Base-by-base conservation (phyloP, 805 yeast genomes). In the Torulaspora delbrueckii region DNA sequence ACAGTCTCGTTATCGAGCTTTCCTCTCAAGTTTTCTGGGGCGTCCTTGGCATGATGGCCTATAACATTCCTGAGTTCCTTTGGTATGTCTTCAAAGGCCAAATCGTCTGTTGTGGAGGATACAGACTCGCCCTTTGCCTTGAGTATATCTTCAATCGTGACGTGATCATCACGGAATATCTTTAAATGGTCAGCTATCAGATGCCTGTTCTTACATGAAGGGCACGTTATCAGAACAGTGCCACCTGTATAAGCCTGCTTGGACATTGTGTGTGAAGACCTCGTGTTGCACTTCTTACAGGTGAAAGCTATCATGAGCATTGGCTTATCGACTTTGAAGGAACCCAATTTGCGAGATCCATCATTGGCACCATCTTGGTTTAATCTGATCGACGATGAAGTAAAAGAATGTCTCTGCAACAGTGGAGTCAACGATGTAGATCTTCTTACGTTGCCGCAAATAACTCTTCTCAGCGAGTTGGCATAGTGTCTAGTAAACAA, bases 231-330 rank as follows among this genome's bases (percentile, higher is more conserved):
- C 41, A 88, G 68, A 3, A 91, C 96, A 0, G 96, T 82, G 1
- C 98, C 98, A 8, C 73, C 70, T 10, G 83, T 78, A 62, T 91
- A 91, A 0, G 96, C 90, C 66, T 91, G 98, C 55, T 90, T 90
- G 5, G 96, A 84, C 59, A 91, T 84, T n/a, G 83, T 76, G 60
- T 91, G 98, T 3, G 89, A 80, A 0, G 96, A 88, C 45, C 97
- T 71, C 2, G 84, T 78, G 37, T 79, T 75, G 67, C 98, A 91
- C 53, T 80, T 79, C 62, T 89, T 91, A 68, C 98, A 91, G 0
- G 96, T 91, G 68, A 91, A 90, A 0, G 96, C 91, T 18, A 91
- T 76, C 84, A 88, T 84, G 51, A 86, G 71, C 63, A 82, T 79
- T 2, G 95, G 96, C 50, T 83, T 79, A 43, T 85, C 93, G 16